These are phyloP conservation scores for Phialophora verrucosa DNA, from an alignment of 2,329 filamentous ascomycete species.

Conservation along the genomic window DNA sequence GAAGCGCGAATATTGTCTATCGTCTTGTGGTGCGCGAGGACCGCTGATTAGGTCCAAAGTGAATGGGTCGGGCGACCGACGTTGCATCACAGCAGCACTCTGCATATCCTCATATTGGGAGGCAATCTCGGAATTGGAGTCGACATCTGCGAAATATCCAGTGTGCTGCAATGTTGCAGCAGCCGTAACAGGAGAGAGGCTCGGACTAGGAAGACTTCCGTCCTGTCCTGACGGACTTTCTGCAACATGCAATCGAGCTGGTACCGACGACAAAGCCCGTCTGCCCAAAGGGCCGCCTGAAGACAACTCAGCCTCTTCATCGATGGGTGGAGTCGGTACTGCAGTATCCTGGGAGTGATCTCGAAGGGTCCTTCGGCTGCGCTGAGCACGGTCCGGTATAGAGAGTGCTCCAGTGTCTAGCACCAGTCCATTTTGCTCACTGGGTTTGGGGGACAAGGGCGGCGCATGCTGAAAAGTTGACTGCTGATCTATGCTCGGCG, in stretches of 20 bases:
- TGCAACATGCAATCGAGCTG: slow-evolving; percentile 57
- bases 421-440: slow-evolving; percentile 10
- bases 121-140: slow-evolving; percentile 51
- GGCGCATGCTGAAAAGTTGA: slow-evolving; percentile 21
- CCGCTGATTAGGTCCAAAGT: neutral
- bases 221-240: slow-evolving; percentile 78
- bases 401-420: slow-evolving; percentile 12
- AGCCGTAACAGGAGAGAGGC: slow-evolving; percentile 85
- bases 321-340: slow-evolving; percentile 40
- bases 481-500: slow-evolving; percentile 33
- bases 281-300: slow-evolving; percentile 48
- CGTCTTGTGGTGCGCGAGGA: neutral
- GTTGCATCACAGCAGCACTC: slow-evolving; percentile 19
- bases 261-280: slow-evolving; percentile 42
- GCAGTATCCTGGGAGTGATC: slow-evolving; percentile 35
- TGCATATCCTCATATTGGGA: slow-evolving; percentile 38
- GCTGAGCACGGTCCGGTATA: slow-evolving; percentile 20
- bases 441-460: slow-evolving; percentile 21
- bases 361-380: slow-evolving; percentile 20
- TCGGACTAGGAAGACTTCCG: slow-evolving; percentile 91
- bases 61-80: slow-evolving; percentile 24
- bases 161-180: slow-evolving; percentile 65
- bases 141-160: slow-evolving; percentile 52
- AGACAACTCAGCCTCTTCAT: slow-evolving; percentile 35
- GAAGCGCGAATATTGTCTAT: slow-evolving; percentile 35